Evolutionary conservation across 306 rosid genomes (phyloP).

Genomic region (Pueraria montana): DNA sequence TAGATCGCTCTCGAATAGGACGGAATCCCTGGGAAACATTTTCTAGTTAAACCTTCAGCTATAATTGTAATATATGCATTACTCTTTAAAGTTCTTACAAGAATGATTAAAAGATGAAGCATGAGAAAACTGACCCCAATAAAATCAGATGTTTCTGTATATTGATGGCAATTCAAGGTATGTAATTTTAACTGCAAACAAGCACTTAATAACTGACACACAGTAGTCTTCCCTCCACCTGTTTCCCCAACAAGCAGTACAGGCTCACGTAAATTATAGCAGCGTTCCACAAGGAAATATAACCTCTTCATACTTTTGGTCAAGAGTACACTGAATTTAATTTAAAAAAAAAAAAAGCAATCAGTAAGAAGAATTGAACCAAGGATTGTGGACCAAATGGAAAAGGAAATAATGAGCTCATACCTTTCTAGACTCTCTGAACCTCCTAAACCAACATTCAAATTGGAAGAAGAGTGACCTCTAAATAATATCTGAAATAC

Average conservation of each 20-base stretch:
- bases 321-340: constrained; percentile 64
- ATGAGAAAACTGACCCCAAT: constrained; percentile 79
- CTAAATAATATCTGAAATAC: constrained; percentile 53
- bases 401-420: constrained; percentile 37
- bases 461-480: constrained; percentile 49
- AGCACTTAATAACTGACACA: constrained; percentile 86
- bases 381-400: not conserved
- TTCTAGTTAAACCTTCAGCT: constrained; percentile 17
- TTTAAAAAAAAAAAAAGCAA: constrained; percentile 14
- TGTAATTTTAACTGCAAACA: constrained; percentile 72
- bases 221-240: constrained; percentile 98
- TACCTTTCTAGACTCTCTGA: constrained; percentile 64
- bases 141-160: constrained; percentile 95
- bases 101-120: constrained; percentile 10
- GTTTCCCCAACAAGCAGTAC: constrained; percentile 98
- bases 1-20: constrained; percentile 85
- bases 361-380: constrained; percentile 33
- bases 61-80: not conserved
- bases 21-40: constrained; percentile 74
- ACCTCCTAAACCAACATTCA: constrained; percentile 49
- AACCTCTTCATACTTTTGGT: constrained; percentile 85
- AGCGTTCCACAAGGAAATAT: constrained; percentile 84
- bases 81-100: not conserved
- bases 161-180: constrained; percentile 93
- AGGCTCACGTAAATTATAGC: constrained; percentile 80